Percentiles rank a stretch among this genome's conserved stretches.
Conservation (phyloP, 495 filamentous ascomycete species). For the Aspergillus taichungensis region DNA sequence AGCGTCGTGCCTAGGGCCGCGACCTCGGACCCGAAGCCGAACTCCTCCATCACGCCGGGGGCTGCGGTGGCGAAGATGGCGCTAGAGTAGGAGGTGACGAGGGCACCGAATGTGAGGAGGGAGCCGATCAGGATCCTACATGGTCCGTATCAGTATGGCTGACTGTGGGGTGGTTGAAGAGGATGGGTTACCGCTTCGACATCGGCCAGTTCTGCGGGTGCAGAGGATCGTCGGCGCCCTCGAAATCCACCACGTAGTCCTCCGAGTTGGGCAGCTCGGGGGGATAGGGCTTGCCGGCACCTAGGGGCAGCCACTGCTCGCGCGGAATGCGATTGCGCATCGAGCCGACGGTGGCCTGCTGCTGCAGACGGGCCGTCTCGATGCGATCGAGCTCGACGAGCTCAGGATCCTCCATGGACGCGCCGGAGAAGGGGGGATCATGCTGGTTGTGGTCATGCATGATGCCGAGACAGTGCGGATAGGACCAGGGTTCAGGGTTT, state of each 20-base stretch:
- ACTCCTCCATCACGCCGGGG: slow-evolving; percentile 29
- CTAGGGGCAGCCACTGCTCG: slow-evolving; percentile 23
- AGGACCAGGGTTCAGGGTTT: no score
- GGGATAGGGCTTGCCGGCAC: slow-evolving; percentile 32
- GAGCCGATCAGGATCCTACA: slow-evolving; percentile 8
- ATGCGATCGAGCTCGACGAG: slow-evolving; percentile 19
- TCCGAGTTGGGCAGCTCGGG: slow-evolving; percentile 33
- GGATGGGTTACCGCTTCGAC: slow-evolving; percentile 12
- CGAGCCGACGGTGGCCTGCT: slow-evolving; percentile 21
- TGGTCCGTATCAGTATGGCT: no score
- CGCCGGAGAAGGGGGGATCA: background rate
- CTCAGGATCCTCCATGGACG: slow-evolving; percentile 3
- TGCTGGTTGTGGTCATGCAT: no score
- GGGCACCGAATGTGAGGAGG: slow-evolving; percentile 26
- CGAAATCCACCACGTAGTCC: slow-evolving; percentile 48
- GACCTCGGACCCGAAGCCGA: slow-evolving; percentile 36
- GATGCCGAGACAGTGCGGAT: no score
- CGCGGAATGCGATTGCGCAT: slow-evolving; percentile 15
- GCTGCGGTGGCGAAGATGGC: slow-evolving; percentile 44
- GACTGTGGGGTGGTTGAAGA: background rate
- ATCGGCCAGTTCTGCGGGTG: slow-evolving; percentile 43
- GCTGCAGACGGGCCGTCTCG: slow-evolving; percentile 23
- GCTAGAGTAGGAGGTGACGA: slow-evolving; percentile 40
- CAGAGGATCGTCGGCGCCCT: slow-evolving; percentile 38
- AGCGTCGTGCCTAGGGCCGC: slow-evolving; percentile 42